phyloP scores from a whole-genome alignment of 2,329 filamentous ascomycete genomes.

The Trichophyton verrucosum region DNA sequence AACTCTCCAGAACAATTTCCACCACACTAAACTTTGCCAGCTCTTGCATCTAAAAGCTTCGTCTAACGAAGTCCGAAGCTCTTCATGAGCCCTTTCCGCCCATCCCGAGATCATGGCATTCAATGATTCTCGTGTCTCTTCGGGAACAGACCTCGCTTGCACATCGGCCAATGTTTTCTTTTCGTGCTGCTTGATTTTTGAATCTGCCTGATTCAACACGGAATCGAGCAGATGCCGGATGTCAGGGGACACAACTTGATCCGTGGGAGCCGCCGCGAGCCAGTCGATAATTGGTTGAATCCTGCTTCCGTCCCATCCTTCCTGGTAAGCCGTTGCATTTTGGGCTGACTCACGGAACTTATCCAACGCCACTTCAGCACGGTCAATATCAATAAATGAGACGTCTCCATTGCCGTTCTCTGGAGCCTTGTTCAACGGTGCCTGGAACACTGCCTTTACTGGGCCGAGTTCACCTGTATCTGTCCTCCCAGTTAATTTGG shows the following conservation, averaged over 20 bases:
- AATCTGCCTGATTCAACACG: conserved; percentile 40
- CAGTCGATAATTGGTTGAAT: conserved; percentile 53
- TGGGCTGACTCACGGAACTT: conserved; percentile 57
- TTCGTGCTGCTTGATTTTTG: conserved; percentile 21
- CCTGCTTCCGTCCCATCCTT: conserved; percentile 61
- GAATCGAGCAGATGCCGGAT: conserved; percentile 56
- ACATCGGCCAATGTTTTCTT: conserved; percentile 20
- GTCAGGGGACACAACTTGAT: conserved; percentile 48
- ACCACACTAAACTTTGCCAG: conserved; percentile 79
- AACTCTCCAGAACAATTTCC: conserved; percentile 89
- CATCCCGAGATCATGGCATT: conserved; percentile 52
- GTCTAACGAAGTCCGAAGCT: conserved; percentile 69
- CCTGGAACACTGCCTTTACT: conserved; percentile 27
- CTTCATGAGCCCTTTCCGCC: conserved; percentile 68
- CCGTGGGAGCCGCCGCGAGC: conserved; percentile 40
- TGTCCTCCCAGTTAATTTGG: conserved; percentile 21
- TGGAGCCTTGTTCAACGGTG: conserved; percentile 39
- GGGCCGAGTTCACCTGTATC: conserved; percentile 18
- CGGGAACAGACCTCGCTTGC: conserved; percentile 26
- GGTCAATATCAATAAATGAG: conserved; percentile 50
- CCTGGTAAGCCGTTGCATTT: conserved; percentile 60
- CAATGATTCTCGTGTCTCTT: conserved; percentile 40
- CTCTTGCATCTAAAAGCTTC: conserved; percentile 60
- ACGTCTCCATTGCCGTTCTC: conserved; percentile 19
- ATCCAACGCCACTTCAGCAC: conserved; percentile 50